Evolutionary conservation across 2,329 filamentous ascomycete genomes (phyloP).

Genomic region (Diaporthe longicolla): DNA sequence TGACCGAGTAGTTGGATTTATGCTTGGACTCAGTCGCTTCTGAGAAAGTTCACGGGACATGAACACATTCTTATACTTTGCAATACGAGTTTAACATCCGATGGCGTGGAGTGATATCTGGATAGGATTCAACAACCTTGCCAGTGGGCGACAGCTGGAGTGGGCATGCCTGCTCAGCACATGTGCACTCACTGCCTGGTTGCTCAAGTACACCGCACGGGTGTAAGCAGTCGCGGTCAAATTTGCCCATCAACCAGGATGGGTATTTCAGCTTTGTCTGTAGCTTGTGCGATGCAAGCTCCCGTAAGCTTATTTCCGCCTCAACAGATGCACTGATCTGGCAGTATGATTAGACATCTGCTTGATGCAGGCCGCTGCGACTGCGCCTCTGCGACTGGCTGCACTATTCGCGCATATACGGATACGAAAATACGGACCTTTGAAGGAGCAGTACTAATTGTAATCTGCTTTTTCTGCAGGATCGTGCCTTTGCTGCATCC

Average conservation of each 20-base stretch:
- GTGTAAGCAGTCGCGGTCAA: conserved; percentile 4
- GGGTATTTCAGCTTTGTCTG: not conserved
- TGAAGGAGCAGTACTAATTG: conserved; percentile 1
- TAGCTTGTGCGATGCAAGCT: conserved; percentile 8
- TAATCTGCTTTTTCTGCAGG: not conserved
- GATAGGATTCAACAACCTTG: conserved; percentile 13
- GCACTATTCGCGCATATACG: conserved; percentile 31
- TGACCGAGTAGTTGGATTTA: not conserved
- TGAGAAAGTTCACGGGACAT: not conserved
- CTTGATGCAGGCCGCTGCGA: not conserved
- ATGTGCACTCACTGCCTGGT: conserved; percentile 23
- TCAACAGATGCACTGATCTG: not conserved
- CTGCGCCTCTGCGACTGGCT: conserved; percentile 14
- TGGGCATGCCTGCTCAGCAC: conserved; percentile 8
- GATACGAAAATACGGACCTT: not conserved
- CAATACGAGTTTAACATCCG: not conserved
- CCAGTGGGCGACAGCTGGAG: not conserved
- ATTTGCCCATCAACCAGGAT: not conserved
- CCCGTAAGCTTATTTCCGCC: conserved; percentile 26
- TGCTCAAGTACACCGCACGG: not conserved
- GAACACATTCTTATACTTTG: not conserved
- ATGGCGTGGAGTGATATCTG: conserved; percentile 5
- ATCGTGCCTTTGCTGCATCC: not conserved
- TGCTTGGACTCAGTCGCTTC: not conserved
- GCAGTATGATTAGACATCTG: conserved; percentile 8